Percentiles rank a stretch among this genome's conserved stretches.
These are phyloP conservation scores for Tilletia setariae DNA, from an alignment of 1,284 basidiomycete genomes.

Conservation along the genomic window DNA sequence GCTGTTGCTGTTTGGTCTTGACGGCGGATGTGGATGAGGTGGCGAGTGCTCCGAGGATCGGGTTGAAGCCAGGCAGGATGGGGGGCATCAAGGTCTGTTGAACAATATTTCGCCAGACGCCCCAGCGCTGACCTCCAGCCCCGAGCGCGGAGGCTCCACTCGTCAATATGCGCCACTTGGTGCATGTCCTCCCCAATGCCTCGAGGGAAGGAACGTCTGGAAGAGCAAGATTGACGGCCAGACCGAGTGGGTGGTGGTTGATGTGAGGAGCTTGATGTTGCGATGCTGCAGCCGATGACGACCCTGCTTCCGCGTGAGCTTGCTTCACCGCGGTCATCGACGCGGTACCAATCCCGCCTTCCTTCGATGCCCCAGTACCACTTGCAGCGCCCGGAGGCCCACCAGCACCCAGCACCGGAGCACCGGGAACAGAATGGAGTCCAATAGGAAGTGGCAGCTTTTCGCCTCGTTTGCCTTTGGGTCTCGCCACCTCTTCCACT, in stretches of 20 bases:
- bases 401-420: conserved; percentile 17
- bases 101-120: not conserved
- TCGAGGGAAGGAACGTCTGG: conserved; percentile 49
- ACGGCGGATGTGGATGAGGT: not conserved
- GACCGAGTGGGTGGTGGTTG: conserved; percentile 16
- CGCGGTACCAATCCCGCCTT: not conserved
- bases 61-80: not conserved
- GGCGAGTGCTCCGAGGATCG: not conserved
- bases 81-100: not conserved
- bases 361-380: not conserved
- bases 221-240: conserved; percentile 31
- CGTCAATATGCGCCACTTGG: conserved; percentile 48
- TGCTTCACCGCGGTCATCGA: not conserved
- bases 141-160: conserved; percentile 28
- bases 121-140: conserved; percentile 24
- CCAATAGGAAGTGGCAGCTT: conserved; percentile 17
- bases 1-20: no score
- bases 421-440: conserved; percentile 11
- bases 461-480: conserved; percentile 37
- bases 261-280: conserved; percentile 13
- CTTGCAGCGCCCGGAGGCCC: no score
- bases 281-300: conserved; percentile 14
- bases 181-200: conserved; percentile 38
- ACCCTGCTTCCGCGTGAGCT: conserved; percentile 19
- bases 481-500: conserved; percentile 31